Base-by-base conservation (phyloP, 805 yeast genomes). In the Ogataea populi-albae region DNA sequence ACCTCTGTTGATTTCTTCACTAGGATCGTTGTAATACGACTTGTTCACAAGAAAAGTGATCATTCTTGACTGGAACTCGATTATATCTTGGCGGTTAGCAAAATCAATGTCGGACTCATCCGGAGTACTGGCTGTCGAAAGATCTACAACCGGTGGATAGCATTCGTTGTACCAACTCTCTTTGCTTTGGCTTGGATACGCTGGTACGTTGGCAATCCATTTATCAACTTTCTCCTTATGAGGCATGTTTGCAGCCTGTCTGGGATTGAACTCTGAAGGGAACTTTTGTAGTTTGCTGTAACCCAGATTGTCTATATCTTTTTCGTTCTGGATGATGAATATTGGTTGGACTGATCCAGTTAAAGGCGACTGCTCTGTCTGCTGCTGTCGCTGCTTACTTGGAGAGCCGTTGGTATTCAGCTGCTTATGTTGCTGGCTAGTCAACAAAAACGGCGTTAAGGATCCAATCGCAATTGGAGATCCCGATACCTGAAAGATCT, bases 181-280 rank as follows among this genome's bases (percentile, higher is more conserved):
- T 4, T 32, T 50, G 16, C 26, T 30, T n/a, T 42, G 48, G 14
- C 56, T 43, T 0, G 61, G 51, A 33, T 59, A 66, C 6, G 68
- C 52, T 1, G 89, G 89, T 3, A 84, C 69, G 19, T 67, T 65
- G 3, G 62, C 61, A 23, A 84, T 70, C 93, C 93, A 84, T 5
- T 55, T 61, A 24, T 66, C 65, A 1, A 84, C 84, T 49, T 83
- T 84, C 49, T 84, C 91, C 31, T 59, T 64, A 43, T 69, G 73
- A 1, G 77, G 68, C 88, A 84, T 82, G 54, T 77, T 79, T 6
- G 71, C 61, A 3, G 78, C 77, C 20, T 59, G 59, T 49, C 86
- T 66, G 9, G 91, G 91, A 40, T 81, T 71, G 51, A 83, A 81
- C 10, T 52, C 49, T 1, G 62, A 41, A 1, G 82, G 80, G 35